Conservation (phyloP, 495 filamentous ascomycete genomes). For the Neurospora sp. region DNA sequence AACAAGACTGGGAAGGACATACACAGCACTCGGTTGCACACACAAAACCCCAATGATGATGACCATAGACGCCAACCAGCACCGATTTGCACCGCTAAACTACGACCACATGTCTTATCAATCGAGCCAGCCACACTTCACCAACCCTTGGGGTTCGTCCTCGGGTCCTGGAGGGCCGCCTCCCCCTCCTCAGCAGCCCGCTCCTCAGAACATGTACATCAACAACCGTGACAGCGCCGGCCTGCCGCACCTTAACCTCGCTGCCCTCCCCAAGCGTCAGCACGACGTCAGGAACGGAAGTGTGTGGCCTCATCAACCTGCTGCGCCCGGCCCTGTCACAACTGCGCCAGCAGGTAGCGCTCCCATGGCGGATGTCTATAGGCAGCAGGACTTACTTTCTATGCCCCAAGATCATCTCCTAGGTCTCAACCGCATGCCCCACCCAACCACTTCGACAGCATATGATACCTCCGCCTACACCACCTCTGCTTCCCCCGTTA, state of each 20-base stretch:
- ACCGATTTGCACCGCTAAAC: conserved; percentile 70
- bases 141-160: conserved; percentile 74
- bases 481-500: conserved; percentile 49
- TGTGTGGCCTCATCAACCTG: conserved; percentile 55
- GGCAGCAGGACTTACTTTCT: conserved; percentile 58
- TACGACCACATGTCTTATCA: conserved; percentile 65
- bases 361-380: conserved; percentile 52
- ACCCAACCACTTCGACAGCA: conserved; percentile 37
- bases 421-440: conserved; percentile 42
- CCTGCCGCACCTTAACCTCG: conserved; percentile 35
- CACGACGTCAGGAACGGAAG: conserved; percentile 19
- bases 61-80: conserved; percentile 76
- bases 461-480: conserved; percentile 40
- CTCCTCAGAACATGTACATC: conserved; percentile 47
- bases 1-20: conserved; percentile 5
- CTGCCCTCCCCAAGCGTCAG: conserved; percentile 29
- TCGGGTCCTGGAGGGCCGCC: conserved; percentile 13
- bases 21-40: conserved; percentile 3
- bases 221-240: conserved; percentile 20
- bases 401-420: conserved; percentile 60
- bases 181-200: conserved; percentile 18
- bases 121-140: conserved; percentile 68
- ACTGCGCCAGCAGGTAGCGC: conserved; percentile 64
- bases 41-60: conserved; percentile 53
- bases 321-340: conserved; percentile 53